Evolutionary conservation across 495 filamentous ascomycete species (phyloP).

Genomic region (Achaetomiella virescens): DNA sequence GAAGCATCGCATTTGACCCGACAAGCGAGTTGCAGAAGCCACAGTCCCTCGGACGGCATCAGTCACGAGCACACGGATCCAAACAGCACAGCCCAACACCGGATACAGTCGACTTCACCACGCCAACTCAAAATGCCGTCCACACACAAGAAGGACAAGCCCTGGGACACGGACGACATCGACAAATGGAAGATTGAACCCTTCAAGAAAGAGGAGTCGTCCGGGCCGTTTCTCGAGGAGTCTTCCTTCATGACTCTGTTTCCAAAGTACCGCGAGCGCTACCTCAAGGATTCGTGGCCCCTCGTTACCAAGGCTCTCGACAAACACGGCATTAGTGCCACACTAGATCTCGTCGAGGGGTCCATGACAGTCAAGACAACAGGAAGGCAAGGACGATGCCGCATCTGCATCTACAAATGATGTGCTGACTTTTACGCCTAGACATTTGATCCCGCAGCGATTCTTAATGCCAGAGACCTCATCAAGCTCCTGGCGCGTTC

Average conservation of each 20-base stretch:
- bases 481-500: slow-evolving; percentile 88
- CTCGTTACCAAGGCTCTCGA: slow-evolving; percentile 69
- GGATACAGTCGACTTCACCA: not conserved
- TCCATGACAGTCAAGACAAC: slow-evolving; percentile 96
- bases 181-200: slow-evolving; percentile 94
- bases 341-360: slow-evolving; percentile 89
- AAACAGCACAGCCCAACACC: not conserved
- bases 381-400: slow-evolving; percentile 33
- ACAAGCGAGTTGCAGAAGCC: not conserved
- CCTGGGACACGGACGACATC: slow-evolving; percentile 96
- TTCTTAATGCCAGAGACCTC: slow-evolving; percentile 89
- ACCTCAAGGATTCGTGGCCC: slow-evolving; percentile 90
- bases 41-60: not conserved
- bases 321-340: slow-evolving; percentile 76
- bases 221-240: slow-evolving; percentile 86
- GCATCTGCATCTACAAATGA: not conserved
- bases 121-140: slow-evolving; percentile 64
- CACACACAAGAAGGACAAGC: slow-evolving; percentile 89
- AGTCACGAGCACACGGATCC: not conserved
- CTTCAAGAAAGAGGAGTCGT: slow-evolving; percentile 81
- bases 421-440: slow-evolving; percentile 27
- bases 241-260: slow-evolving; percentile 82
- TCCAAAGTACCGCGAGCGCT: slow-evolving; percentile 95
- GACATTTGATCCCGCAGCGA: slow-evolving; percentile 89
- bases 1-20: not conserved